A percentile compares a stretch with the other conserved stretches of the same genome.
phyloP scores from a whole-genome alignment of 2,329 filamentous ascomycete species.

The Colletotrichum noveboracense region DNA sequence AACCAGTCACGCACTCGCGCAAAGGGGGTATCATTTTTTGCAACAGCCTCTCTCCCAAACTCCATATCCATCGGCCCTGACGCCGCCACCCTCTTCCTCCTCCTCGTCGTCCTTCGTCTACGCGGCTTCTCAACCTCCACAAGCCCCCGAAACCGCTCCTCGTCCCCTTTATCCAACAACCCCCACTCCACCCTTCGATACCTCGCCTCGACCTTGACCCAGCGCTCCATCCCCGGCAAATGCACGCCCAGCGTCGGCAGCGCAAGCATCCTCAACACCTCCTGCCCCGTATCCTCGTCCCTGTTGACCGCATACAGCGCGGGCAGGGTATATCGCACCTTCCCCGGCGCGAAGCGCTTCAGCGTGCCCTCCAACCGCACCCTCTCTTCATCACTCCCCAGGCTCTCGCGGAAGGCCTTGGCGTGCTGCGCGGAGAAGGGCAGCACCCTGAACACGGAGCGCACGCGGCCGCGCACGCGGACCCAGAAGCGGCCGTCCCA shows the following conservation, averaged over 20 bases:
- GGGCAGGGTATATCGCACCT: conserved; percentile 60
- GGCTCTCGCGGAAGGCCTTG: conserved; percentile 52
- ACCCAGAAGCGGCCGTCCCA: conserved; percentile 72
- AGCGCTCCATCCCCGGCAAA: conserved; percentile 50
- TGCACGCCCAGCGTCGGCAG: conserved; percentile 57
- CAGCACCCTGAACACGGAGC: conserved; percentile 45
- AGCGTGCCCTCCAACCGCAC: conserved; percentile 46
- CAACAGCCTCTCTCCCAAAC: not conserved
- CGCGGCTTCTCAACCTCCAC: not conserved
- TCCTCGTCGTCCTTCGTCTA: not conserved
- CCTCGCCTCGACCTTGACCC: conserved; percentile 54
- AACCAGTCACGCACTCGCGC: not conserved
- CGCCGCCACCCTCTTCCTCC: not conserved
- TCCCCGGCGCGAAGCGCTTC: conserved; percentile 56
- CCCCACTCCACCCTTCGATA: conserved; percentile 55
- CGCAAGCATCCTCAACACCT: conserved; percentile 49
- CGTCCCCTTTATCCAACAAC: conserved; percentile 31
- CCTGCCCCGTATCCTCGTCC: conserved; percentile 2
- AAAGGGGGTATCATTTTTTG: not conserved
- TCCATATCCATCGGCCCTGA: not conserved
- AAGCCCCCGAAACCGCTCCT: not conserved
- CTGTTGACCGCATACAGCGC: conserved; percentile 54
- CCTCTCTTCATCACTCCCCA: conserved; percentile 35
- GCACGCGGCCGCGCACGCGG: conserved; percentile 47
- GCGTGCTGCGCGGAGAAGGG: conserved; percentile 51